phyloP scores from a whole-genome alignment of 306 rosid species.

The Notholithocarpus densiflorus region DNA sequence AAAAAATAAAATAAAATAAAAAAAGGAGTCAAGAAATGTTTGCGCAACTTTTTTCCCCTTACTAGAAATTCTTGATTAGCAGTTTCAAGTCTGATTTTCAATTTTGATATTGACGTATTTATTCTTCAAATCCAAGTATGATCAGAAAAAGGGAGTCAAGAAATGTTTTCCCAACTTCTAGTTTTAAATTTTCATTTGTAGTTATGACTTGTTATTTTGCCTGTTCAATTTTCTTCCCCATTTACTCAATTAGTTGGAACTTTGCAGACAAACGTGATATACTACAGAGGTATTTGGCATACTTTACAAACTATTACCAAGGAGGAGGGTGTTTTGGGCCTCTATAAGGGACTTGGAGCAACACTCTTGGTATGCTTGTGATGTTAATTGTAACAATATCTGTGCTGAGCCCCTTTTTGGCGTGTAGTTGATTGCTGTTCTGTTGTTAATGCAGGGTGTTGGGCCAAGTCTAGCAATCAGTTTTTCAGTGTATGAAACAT shows the following conservation, averaged over 20 bases:
- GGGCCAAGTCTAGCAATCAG: constrained; percentile 96
- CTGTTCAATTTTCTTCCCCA: constrained; percentile 7
- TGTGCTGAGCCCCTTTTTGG: constrained; percentile 11
- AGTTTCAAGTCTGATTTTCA: neutral
- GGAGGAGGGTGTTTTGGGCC: constrained; percentile 87
- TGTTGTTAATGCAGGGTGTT: constrained; percentile 66
- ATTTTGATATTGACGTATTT: neutral
- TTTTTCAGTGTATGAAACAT: constrained; percentile 83
- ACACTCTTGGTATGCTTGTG: constrained; percentile 77
- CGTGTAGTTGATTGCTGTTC: constrained; percentile 15
- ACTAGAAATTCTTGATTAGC: neutral
- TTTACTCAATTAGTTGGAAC: constrained; percentile 20
- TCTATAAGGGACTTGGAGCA: constrained; percentile 97
- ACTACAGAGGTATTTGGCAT: constrained; percentile 83
- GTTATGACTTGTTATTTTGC: neutral
- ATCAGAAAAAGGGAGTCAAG: neutral
- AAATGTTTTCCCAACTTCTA: constrained; percentile 7
- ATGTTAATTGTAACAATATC: constrained; percentile 9
- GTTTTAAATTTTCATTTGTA: neutral
- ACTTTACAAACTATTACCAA: constrained; percentile 67
- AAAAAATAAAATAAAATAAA: neutral
- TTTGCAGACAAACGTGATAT: constrained; percentile 71
- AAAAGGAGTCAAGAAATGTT: neutral
- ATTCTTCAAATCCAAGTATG: constrained; percentile 8
- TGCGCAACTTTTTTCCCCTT: neutral